Conservation (phyloP, 306 rosid species). For the Luffa aegyptiaca region DNA sequence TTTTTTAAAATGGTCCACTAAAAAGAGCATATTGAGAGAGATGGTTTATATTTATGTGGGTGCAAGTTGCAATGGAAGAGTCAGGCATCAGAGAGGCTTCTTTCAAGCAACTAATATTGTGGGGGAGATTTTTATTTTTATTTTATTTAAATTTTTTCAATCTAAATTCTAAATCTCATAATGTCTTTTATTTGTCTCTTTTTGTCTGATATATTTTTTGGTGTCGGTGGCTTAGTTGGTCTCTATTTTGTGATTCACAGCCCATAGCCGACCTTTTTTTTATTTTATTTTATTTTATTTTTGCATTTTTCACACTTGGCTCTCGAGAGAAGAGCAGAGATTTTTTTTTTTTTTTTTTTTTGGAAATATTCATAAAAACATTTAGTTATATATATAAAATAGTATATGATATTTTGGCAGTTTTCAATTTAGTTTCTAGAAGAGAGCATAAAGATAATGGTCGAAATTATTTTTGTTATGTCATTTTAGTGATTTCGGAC, state of each 20-base stretch:
- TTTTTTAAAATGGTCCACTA: not conserved
- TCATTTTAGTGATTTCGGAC: too few species aligned
- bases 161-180: not conserved
- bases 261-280: not conserved
- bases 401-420: too few species aligned
- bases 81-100: not conserved
- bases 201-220: not conserved
- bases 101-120: not conserved
- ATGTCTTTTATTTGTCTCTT: not conserved
- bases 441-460: too few species aligned
- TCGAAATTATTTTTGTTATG: too few species aligned
- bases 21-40: not conserved
- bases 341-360: too few species aligned
- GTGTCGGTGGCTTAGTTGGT: not conserved
- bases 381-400: too few species aligned
- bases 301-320: too few species aligned
- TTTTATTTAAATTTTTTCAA: too few species aligned
- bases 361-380: too few species aligned
- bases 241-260: not conserved
- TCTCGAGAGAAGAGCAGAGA: too few species aligned
- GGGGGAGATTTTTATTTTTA: not conserved
- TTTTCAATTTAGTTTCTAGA: too few species aligned
- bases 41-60: not conserved
- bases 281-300: too few species aligned
- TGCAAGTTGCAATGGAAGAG: not conserved